Conservation (phyloP, 2,329 filamentous ascomycete genomes). For the Volutella citrinella region DNA sequence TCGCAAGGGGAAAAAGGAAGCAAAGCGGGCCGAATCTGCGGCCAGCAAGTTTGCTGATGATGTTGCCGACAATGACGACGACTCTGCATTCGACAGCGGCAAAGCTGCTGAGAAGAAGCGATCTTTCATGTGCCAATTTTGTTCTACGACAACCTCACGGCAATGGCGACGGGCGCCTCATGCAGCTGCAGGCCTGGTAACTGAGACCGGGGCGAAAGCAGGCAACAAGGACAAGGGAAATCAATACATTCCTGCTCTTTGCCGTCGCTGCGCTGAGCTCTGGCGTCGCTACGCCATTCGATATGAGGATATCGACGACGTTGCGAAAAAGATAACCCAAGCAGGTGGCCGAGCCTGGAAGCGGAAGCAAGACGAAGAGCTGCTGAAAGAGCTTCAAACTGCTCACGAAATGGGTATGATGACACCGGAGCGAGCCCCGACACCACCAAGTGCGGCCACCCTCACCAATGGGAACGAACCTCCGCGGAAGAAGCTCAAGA, state of each 20-base stretch:
- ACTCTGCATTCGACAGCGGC: conserved; percentile 90
- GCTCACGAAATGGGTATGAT: conserved; percentile 57
- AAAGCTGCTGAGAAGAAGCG: conserved; percentile 80
- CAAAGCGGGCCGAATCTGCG: conserved; percentile 67
- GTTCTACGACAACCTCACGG: conserved; percentile 71
- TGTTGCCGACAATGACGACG: conserved; percentile 86
- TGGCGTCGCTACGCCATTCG: conserved; percentile 96
- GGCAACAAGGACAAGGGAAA: conserved; percentile 74
- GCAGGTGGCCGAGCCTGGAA: conserved; percentile 81
- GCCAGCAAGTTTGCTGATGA: conserved; percentile 82
- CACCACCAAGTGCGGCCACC: conserved; percentile 25
- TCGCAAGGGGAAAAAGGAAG: conserved; percentile 86
- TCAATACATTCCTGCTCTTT: conserved; percentile 77
- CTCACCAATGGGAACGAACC: conserved; percentile 43
- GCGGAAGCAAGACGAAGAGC: conserved; percentile 85
- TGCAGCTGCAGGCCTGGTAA: conserved; percentile 67
- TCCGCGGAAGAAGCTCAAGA: conserved; percentile 65
- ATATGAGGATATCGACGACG: conserved; percentile 91
- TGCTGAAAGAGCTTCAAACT: conserved; percentile 68
- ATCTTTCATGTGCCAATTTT: conserved; percentile 92
- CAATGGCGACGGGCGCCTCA: conserved; percentile 91
- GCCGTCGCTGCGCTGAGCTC: conserved; percentile 83
- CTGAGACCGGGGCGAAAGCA: conserved; percentile 53
- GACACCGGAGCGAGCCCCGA: conserved; percentile 42
- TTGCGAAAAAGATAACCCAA: conserved; percentile 80